These are phyloP conservation scores for Coemansia reversa DNA, from an alignment of 192 early-diverging fungal genomes.

Conservation along the genomic window DNA sequence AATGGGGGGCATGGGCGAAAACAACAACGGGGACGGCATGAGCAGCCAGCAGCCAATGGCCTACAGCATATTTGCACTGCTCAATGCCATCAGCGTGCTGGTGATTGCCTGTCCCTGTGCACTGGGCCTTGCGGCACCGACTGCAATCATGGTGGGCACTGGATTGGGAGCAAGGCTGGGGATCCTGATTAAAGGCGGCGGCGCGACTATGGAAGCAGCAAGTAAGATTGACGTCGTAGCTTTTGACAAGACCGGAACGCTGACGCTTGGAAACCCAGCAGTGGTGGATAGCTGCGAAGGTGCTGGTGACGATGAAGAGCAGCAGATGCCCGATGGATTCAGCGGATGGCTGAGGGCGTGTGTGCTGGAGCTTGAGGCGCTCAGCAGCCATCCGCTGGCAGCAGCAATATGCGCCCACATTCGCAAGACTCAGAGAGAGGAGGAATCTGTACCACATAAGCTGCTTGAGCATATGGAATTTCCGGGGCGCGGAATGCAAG, in stretches of 20 bases:
- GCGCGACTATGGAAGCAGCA: slow-evolving; percentile 80
- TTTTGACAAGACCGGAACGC: slow-evolving; percentile 98
- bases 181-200: slow-evolving; percentile 91
- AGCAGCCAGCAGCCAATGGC: slow-evolving; percentile 36
- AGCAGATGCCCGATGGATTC: slow-evolving; percentile 30
- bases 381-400: slow-evolving; percentile 88
- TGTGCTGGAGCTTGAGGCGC: slow-evolving; percentile 72
- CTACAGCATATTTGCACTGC: slow-evolving; percentile 62
- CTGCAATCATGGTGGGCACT: slow-evolving; percentile 98
- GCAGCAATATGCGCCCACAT: slow-evolving; percentile 63
- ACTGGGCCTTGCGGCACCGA: slow-evolving; percentile 91
- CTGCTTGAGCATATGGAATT: slow-evolving; percentile 42
- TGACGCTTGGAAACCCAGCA: slow-evolving; percentile 77
- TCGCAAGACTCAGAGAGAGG: slow-evolving; percentile 35
- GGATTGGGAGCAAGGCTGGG: slow-evolving; percentile 91
- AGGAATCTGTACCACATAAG: slow-evolving; percentile 8
- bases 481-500: slow-evolving; percentile 49
- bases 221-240: slow-evolving; percentile 80
- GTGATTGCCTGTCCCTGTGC: slow-evolving; percentile 98
- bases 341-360: slow-evolving; percentile 43
- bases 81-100: slow-evolving; percentile 80
- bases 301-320: not conserved
- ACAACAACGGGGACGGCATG: not conserved
- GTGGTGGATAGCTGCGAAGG: slow-evolving; percentile 53
- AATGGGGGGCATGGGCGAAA: slow-evolving; percentile 51